Percentiles rank a stretch among this genome's conserved stretches.
Conservation (phyloP, 495 filamentous ascomycete species). For the Penicillium tannophilum region DNA sequence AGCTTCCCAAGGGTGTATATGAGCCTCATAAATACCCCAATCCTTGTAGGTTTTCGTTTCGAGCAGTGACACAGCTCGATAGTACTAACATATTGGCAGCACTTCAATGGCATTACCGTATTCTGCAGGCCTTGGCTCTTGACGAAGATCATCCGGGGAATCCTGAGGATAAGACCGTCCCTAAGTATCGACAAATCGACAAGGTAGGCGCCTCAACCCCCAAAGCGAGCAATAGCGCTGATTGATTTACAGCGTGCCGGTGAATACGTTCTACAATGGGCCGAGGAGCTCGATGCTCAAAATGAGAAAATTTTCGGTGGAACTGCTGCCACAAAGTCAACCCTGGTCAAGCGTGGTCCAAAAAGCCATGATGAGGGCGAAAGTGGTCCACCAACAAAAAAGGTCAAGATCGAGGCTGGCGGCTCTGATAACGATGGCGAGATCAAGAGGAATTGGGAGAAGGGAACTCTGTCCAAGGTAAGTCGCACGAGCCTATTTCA, state of each 20-base stretch:
- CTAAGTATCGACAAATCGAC: constrained; percentile 80
- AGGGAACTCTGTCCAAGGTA: constrained; percentile 64
- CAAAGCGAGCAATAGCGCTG: not conserved
- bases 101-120: constrained; percentile 97
- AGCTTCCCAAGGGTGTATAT: constrained; percentile 84
- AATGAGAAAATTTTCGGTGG: constrained; percentile 43
- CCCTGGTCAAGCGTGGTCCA: constrained; percentile 49
- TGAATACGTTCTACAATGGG: constrained; percentile 75
- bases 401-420: constrained; percentile 49
- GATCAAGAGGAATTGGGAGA: constrained; percentile 61
- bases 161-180: constrained; percentile 80
- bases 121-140: constrained; percentile 87
- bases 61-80: not conserved
- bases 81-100: constrained; percentile 34
- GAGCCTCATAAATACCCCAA: constrained; percentile 90
- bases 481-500: constrained; percentile 2
- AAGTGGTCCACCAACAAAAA: constrained; percentile 45
- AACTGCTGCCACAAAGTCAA: constrained; percentile 37
- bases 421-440: constrained; percentile 51
- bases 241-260: constrained; percentile 61
- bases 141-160: constrained; percentile 87
- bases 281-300: constrained; percentile 61
- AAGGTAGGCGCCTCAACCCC: constrained; percentile 51
- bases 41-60: constrained; percentile 50
- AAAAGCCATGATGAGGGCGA: constrained; percentile 35